Evolutionary conservation across 345 rosid genomes (phyloP), one percentile per base, ranked within the genome.

Genomic region (Eucalyptus erythrocorys): DNA sequence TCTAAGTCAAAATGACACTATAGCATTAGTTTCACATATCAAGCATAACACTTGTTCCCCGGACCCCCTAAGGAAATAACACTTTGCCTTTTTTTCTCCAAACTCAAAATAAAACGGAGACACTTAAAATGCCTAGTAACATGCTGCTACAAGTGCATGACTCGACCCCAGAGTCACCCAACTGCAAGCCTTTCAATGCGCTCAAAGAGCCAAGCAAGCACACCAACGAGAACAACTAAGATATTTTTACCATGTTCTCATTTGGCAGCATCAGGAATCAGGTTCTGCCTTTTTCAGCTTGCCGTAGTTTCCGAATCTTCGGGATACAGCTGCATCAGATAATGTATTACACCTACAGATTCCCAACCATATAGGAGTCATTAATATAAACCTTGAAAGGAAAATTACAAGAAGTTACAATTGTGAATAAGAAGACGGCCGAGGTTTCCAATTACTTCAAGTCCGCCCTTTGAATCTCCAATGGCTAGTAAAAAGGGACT

Each of bases 401-500:
- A 27, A 49, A 66, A 11, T 8, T 34, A 30, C 30, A 79, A 37
- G 76, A 9, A 48, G 15, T 7, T 26, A 45, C 22, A 16, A 37
- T 24, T n/a, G 43, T 7, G 53, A 10, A 0, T 27, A 71, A 43
- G n/a, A n/a, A n/a, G 48, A 49, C 7, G 27, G 24, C 50, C 7
- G 9, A 37, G 49, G 86, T 68, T 57, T 55, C 34, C 50, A 92
- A 95, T 93, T 89, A 96, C 99, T 91, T 94, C 93, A 88, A 96
- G 32, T 86, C 89, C 93, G 81, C 98, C 98, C 91, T 94, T 96
- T 11, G 98, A 97, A 87, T 98, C 99, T 91, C 98, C 99, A 15
- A 96, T 92, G 22, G 98, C 97, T 19, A 96, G 95, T 90, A 95
- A 81, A 89, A 93, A 93, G 15, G 99, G 99, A 85, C 89, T 91